Evolutionary conservation across 148 eudicot species (phyloP), one percentile per base, ranked within the genome.

Genomic region (Mesembryanthemum crystallinum): DNA sequence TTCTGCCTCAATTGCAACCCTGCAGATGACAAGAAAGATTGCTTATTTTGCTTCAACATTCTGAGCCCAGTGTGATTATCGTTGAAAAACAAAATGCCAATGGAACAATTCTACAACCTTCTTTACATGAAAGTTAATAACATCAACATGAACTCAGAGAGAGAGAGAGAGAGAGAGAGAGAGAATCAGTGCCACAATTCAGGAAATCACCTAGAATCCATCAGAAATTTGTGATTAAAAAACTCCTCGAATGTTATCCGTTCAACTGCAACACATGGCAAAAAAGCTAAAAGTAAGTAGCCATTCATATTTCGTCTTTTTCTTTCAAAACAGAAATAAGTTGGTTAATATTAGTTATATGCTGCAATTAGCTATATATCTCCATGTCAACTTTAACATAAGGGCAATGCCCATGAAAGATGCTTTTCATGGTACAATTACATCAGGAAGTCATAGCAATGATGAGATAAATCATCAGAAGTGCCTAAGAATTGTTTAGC

Each of bases 171-270:
- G 35, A 25, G 69, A 12, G 64, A 43, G 17, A 58, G 63, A 62
- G 18, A 73, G 0, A 42, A n/a, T 20, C 23, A 55, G 37, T 4
- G 63, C 60, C 14, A 63, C 12, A 18, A 8, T 17, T 58, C 47
- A 27, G 37, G 73, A 67, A 27, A 28, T 73, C 74, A 85, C 88
- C 85, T 78, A 68, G 60, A 67, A 24, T 61, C 73, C 63, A 49
- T 75, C 77, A 84, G 73, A 67, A 84, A 84, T 64, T 62, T 76
- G 87, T 84, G 87, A 78, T 84, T 76, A 35, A 84, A 84, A 73
- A 84, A 84, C 74, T 84, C 87, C 75, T 78, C 87, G 39, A 84
- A 84, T 68, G 87, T 84, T 43, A 84, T 72, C 25, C 87, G 78
- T 63, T 81, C 88, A 78, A 86, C 88, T 86, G 88, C 88, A 83